These are phyloP conservation scores for Kwoniella dendrophila DNA, from an alignment of 768 basidiomycete species.

Conservation along the genomic window DNA sequence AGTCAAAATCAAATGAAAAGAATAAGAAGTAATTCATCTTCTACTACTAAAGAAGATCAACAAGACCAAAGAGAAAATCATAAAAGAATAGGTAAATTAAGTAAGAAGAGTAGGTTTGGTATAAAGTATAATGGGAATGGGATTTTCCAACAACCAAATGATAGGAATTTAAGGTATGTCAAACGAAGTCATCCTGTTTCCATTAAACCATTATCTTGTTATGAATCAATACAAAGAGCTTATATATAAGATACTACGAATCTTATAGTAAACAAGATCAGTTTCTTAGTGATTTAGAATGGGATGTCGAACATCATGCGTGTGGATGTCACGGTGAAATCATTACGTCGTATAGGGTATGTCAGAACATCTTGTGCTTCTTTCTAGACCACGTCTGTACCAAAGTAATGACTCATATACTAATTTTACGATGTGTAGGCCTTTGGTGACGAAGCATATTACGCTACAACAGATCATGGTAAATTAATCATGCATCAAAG, in stretches of 20 bases:
- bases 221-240: too few species aligned
- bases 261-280: constrained; percentile 3
- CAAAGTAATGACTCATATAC: background rate
- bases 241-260: background rate
- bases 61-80: background rate
- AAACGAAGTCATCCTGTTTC: too few species aligned
- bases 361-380: background rate
- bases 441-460: constrained; percentile 27
- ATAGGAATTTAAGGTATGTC: constrained; percentile 13
- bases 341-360: constrained; percentile 27
- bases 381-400: background rate
- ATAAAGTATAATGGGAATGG: constrained; percentile 4
- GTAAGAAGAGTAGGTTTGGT: constrained; percentile 12
- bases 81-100: constrained; percentile 1
- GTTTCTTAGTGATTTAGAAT: constrained; percentile 15
- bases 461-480: constrained; percentile 41
- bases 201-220: too few species aligned
- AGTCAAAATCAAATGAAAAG: background rate
- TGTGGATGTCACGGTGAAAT: constrained; percentile 33
- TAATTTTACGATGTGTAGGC: constrained; percentile 5
- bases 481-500: constrained; percentile 31
- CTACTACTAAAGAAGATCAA: background rate
- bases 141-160: too few species aligned
- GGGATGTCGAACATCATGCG: constrained; percentile 18
- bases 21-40: background rate